Conservation (phyloP, 164 flowering plant species). For the Aristolochia californica region DNA sequence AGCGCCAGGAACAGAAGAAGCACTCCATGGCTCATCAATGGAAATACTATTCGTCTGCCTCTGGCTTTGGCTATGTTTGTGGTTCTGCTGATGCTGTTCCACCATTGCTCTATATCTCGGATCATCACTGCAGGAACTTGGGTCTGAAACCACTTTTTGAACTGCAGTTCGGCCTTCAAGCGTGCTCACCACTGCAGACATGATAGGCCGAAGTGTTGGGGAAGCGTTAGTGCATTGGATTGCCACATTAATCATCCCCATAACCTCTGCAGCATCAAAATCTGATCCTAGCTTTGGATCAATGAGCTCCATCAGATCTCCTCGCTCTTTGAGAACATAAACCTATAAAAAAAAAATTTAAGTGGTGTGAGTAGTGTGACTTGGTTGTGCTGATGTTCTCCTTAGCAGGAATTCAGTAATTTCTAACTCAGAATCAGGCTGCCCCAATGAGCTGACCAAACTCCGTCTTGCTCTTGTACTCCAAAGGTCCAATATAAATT, state of each 20-base stretch:
- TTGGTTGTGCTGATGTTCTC: no score
- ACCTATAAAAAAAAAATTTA: slow-evolving; percentile 8
- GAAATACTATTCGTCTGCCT: slow-evolving; percentile 6
- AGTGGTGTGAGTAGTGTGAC: no score
- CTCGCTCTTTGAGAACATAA: slow-evolving; percentile 14
- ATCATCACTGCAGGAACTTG: slow-evolving; percentile 7
- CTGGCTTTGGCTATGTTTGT: not conserved
- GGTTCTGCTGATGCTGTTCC: not conserved
- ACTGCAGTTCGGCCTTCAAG: slow-evolving; percentile 16
- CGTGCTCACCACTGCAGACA: slow-evolving; percentile 27
- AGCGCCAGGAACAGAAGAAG: slow-evolving; percentile 7
- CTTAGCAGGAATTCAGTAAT: no score
- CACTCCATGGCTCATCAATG: slow-evolving; percentile 13
- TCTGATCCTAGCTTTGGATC: slow-evolving; percentile 19
- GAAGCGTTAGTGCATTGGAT: slow-evolving; percentile 22
- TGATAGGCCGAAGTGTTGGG: slow-evolving; percentile 21
- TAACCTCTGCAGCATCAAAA: slow-evolving; percentile 14
- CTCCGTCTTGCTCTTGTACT: no score
- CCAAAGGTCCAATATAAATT: no score
- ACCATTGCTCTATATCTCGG: slow-evolving; percentile 8
- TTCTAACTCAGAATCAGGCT: no score
- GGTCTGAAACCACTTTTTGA: slow-evolving; percentile 4
- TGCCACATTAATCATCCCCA: slow-evolving; percentile 17
- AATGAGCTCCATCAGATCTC: slow-evolving; percentile 17
- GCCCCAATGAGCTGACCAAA: no score